Evolutionary conservation across 352 stramenopile genomes (phyloP).

Genomic region (Pythium phragmitis): DNA sequence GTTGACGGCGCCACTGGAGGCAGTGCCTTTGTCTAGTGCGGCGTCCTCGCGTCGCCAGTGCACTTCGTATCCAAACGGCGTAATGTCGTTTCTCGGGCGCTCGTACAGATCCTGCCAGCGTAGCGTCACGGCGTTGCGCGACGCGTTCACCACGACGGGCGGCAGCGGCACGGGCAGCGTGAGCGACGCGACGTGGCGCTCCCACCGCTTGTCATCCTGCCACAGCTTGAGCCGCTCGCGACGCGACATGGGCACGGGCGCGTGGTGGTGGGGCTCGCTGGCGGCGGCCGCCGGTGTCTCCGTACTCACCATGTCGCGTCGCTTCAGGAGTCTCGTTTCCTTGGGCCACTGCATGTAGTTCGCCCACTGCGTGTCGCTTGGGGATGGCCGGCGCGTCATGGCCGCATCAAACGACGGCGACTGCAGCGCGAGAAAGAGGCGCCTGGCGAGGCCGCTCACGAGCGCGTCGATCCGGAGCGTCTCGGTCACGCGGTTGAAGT

Average conservation of each 20-base stretch:
- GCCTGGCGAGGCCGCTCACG: slow-evolving; percentile 31
- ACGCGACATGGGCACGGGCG: slow-evolving; percentile 42
- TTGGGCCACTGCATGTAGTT: slow-evolving; percentile 70
- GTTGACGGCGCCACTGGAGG: slow-evolving; percentile 33
- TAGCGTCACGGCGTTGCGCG: slow-evolving; percentile 46
- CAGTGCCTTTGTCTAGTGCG: neutral
- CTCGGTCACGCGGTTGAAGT: slow-evolving; percentile 68
- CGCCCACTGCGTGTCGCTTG: slow-evolving; percentile 38
- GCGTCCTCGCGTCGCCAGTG: slow-evolving; percentile 39
- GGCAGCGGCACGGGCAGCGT: slow-evolving; percentile 68
- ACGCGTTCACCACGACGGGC: slow-evolving; percentile 58
- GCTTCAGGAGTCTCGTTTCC: slow-evolving; percentile 39
- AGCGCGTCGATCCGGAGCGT: slow-evolving; percentile 46
- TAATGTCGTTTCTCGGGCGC: slow-evolving; percentile 58
- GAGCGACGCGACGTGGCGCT: slow-evolving; percentile 55
- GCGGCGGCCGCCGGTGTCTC: slow-evolving; percentile 4
- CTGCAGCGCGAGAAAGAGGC: slow-evolving; percentile 46
- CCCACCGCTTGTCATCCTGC: slow-evolving; percentile 78
- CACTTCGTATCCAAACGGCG: slow-evolving; percentile 65
- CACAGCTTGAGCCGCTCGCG: slow-evolving; percentile 77
- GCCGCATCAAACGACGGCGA: slow-evolving; percentile 53
- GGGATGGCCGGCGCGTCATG: slow-evolving; percentile 46
- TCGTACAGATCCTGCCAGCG: slow-evolving; percentile 80
- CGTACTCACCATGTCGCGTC: slow-evolving; percentile 25
- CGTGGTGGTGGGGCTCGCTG: neutral